Percentiles rank a stretch among this genome's conserved stretches.
These are phyloP conservation scores for Lactarius evosmus DNA, from an alignment of 768 basidiomycete genomes.

Conservation along the genomic window DNA sequence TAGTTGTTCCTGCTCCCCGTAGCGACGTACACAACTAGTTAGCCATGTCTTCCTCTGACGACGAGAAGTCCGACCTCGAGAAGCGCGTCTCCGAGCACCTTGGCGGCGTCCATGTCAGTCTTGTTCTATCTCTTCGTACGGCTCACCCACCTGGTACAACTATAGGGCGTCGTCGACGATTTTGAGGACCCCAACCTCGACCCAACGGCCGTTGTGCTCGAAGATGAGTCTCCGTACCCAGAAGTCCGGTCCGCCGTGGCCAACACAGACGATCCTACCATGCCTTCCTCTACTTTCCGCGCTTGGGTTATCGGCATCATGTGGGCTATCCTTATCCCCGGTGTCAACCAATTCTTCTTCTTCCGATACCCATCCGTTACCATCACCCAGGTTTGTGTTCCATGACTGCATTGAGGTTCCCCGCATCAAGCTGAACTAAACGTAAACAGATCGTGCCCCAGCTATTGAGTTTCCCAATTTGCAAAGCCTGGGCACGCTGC, in stretches of 20 bases:
- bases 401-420: neutral
- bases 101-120: neutral
- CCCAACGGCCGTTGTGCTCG: constrained; percentile 32
- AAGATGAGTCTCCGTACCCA: constrained; percentile 52
- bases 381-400: constrained; percentile 31
- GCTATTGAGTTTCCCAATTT: constrained; percentile 63
- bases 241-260: constrained; percentile 52
- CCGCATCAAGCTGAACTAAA: constrained; percentile 4
- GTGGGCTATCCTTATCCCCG: constrained; percentile 60
- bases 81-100: constrained; percentile 6
- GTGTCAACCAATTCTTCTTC: constrained; percentile 78
- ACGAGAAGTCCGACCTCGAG: constrained; percentile 30
- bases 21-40: constrained; percentile 7
- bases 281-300: constrained; percentile 39
- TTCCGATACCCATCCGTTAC: constrained; percentile 57
- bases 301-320: constrained; percentile 39
- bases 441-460: constrained; percentile 55
- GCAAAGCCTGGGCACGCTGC: constrained; percentile 54
- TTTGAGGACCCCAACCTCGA: constrained; percentile 39
- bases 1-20: constrained; percentile 7
- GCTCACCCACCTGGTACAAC: neutral
- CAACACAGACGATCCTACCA: constrained; percentile 46
- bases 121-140: neutral
- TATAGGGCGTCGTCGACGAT: constrained; percentile 26
- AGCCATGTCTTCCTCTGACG: constrained; percentile 26